Evolutionary conservation across 1,139 yeast species (phyloP).

Genomic region (Yamadazyma spencermartinsiae): DNA sequence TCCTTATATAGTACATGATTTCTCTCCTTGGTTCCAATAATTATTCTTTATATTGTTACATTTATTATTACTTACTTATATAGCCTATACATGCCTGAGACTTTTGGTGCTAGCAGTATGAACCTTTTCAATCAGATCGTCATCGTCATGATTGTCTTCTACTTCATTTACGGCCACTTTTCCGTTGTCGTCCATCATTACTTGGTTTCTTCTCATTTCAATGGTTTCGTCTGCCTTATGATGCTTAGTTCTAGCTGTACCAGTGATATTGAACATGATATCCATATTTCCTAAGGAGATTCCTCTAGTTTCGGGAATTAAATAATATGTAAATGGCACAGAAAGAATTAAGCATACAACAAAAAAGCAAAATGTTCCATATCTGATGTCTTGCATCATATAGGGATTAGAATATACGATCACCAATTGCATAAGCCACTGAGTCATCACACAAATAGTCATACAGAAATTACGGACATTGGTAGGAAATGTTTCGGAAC

Average conservation of each 20-base stretch:
- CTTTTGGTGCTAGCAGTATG: constrained; percentile 7
- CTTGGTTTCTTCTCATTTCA: constrained; percentile 8
- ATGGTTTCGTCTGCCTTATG: constrained; percentile 12
- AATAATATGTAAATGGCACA: constrained; percentile 37
- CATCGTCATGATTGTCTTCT: constrained; percentile 8
- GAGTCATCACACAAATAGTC: constrained; percentile 40
- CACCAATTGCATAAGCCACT: constrained; percentile 50
- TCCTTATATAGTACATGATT: no score
- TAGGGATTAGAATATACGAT: constrained; percentile 45
- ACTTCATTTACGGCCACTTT: constrained; percentile 7
- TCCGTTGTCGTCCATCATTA: constrained; percentile 9
- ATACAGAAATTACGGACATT: constrained; percentile 41
- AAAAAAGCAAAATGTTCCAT: constrained; percentile 44
- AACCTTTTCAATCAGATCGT: constrained; percentile 10
- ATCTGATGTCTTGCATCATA: constrained; percentile 39
- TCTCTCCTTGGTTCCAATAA: no score
- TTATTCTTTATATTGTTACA: no score
- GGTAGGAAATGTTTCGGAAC: constrained; percentile 45
- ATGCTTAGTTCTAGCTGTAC: constrained; percentile 19
- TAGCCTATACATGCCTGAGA: not conserved
- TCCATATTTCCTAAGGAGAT: constrained; percentile 49
- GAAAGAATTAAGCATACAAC: constrained; percentile 37
- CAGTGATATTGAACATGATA: constrained; percentile 29
- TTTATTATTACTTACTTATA: not conserved
- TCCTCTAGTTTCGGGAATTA: constrained; percentile 43